These are phyloP conservation scores for Tremella yokohamensis DNA, from an alignment of 768 basidiomycete genomes.

Conservation along the genomic window DNA sequence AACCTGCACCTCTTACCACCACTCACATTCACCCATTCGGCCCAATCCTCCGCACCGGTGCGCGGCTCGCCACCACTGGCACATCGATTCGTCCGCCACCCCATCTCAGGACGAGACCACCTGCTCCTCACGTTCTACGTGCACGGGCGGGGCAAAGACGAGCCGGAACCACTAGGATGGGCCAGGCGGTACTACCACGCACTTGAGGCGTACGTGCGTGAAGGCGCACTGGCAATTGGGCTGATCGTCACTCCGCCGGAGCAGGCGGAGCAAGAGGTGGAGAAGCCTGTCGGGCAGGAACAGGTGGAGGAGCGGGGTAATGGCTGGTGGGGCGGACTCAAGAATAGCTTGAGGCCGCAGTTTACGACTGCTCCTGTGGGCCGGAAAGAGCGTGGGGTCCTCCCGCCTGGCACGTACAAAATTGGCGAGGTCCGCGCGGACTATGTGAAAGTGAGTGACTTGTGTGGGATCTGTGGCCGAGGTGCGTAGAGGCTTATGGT, in stretches of 20 bases:
- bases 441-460: constrained; percentile 47
- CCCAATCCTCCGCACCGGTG: constrained; percentile 39
- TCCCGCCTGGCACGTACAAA: constrained; percentile 49
- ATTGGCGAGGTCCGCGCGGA: constrained; percentile 48
- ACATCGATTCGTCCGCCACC: constrained; percentile 39
- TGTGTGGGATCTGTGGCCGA: neutral
- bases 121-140: constrained; percentile 50
- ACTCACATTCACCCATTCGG: constrained; percentile 49
- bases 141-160: constrained; percentile 45
- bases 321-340: neutral
- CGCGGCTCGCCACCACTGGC: constrained; percentile 43
- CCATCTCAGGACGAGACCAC: constrained; percentile 46
- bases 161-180: constrained; percentile 40
- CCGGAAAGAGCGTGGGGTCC: constrained; percentile 27
- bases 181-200: constrained; percentile 16
- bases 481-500: neutral
- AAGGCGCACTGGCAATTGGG: constrained; percentile 8
- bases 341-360: constrained; percentile 5
- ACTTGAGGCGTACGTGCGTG: constrained; percentile 19
- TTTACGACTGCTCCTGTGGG: neutral
- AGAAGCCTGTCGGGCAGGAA: neutral
- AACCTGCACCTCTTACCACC: constrained; percentile 48
- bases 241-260: constrained; percentile 14
- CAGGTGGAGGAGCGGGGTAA: neutral
- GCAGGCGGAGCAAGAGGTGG: neutral